Base-by-base conservation (phyloP, 192 early-diverging fungal species). In the Mortierella alpina region DNA sequence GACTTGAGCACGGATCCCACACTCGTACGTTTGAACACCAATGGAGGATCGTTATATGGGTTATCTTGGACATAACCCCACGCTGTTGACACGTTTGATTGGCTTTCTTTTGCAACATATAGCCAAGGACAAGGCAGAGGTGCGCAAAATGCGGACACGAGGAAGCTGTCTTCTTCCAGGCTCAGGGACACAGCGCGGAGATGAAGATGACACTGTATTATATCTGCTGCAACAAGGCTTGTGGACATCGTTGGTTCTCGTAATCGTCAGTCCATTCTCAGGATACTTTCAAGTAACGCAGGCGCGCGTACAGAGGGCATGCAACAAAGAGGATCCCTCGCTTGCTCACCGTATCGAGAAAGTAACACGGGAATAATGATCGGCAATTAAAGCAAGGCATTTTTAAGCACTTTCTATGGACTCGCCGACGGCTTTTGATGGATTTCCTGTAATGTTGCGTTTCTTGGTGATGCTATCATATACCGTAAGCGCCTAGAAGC, bases 191-290 rank as follows among this genome's bases (percentile, higher is more conserved):
- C 52, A 86, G 91, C 49, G 78, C 89, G 6, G 93, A 95, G 41
- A 88, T 90, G 5, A 91, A 91, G 23, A 94, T 95, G 94, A 91
- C 89, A 20, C 74, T 95, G 20, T 95, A 91, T 75, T 95, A 94
- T 63, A 92, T 93, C 12, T 95, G 94, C 70, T 87, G 88, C 63
- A 90, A 90, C 82, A 73, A 68, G 57, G 75, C 76, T 8, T 94
- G 94, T 69, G 87, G 89, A 50, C 88, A 93, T 82, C 90, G 92
- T 63, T 95, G 94, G 94, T 83, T 86, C 49, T 80, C 77, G 17
- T 78, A 66, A 50, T 49, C 46, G 4, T 45, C 41, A n/a, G 45
- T 44, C 15, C 13, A 45, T 17, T 14, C 9, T 44, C 42, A 8
- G 42, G 23, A 60, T 44, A 7, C 11, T 60, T 44, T 60, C 42